Conservation (phyloP, 495 filamentous ascomycete genomes). For the Hypoxylon cercidicola region DNA sequence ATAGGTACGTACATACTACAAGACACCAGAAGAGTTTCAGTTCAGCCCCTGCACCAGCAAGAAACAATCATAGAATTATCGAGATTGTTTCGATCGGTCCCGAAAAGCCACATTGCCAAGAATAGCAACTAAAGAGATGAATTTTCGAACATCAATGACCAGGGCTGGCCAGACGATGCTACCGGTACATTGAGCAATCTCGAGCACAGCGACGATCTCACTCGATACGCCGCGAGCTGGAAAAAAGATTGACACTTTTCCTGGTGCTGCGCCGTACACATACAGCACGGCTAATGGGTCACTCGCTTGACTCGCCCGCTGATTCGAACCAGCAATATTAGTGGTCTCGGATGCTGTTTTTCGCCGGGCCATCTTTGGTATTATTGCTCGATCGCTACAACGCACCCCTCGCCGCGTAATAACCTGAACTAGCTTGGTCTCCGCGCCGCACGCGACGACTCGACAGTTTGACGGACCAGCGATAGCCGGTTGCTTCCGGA, state of each 20-base stretch:
- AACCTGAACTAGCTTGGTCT: not conserved
- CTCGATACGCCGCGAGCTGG: slow-evolving; percentile 31
- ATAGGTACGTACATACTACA: too few relatives aligned
- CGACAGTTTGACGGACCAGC: slow-evolving; percentile 7
- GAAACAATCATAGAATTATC: slow-evolving; percentile 27
- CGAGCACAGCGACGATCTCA: slow-evolving; percentile 33
- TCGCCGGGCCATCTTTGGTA: slow-evolving; percentile 19
- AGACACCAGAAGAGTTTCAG: slow-evolving; percentile 22
- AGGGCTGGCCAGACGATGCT: slow-evolving; percentile 25
- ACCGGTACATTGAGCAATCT: slow-evolving; percentile 40
- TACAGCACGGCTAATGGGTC: slow-evolving; percentile 15
- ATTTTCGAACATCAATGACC: slow-evolving; percentile 10
- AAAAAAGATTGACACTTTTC: slow-evolving; percentile 9
- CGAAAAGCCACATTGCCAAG: slow-evolving; percentile 36
- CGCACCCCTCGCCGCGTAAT: slow-evolving; percentile 15
- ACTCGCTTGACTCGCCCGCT: slow-evolving; percentile 13
- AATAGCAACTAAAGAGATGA: slow-evolving; percentile 15
- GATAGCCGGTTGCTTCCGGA: slow-evolving; percentile 24
- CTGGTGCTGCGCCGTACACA: slow-evolving; percentile 34
- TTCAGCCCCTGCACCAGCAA: slow-evolving; percentile 18
- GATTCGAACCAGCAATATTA: slow-evolving; percentile 8
- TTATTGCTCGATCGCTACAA: slow-evolving; percentile 31
- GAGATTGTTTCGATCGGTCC: slow-evolving; percentile 38
- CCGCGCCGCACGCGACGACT: slow-evolving; percentile 23
- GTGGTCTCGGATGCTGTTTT: slow-evolving; percentile 12